Base-by-base conservation (phyloP, 768 basidiomycete genomes). In the Boletus eberwhitei region DNA sequence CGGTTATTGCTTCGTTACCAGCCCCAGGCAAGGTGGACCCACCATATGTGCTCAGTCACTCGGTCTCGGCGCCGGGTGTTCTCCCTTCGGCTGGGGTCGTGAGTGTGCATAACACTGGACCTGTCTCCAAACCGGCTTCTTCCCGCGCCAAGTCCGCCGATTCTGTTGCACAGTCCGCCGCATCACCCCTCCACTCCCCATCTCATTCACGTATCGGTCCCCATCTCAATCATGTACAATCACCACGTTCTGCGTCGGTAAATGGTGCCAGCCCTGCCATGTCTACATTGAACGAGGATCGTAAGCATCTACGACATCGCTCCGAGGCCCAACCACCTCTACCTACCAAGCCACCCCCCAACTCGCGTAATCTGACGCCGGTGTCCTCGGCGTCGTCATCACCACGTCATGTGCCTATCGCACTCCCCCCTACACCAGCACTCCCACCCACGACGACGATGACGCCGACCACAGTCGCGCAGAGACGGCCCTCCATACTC, bases 321-420 rank as follows among this genome's bases (percentile, higher is more conserved):
- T 31, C 54, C 14, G 65, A 68, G 7, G 38, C n/a, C 4, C 63
- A 60, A 9, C 63, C 51, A 7, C 50, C 56, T 2, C 50, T n/a
- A 5, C 47, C 56, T 2, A 67, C 61, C 37, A 72, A 71, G 29
- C 67, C 64, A 0, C 69, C 69, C 0, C 71, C 69, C 24, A 71
- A 73, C 26, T 76, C 81, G 16, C 79, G 79, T 29, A 76, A 72
- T 48, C 67, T 79, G 45, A 85, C 84, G 0, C 84, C 84, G 2
- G 74, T 70, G 0, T 86, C 85, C 0, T 86, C 85, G 0, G 75
- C 77, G 34, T 74, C 81, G 1, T 79, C 84, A 2, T 86, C 85
- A 13, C 85, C 85, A 0, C 76, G 75, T 13, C 79, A 78, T 55
- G 50, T 70, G 0, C 64, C 77, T 2, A 52, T 64, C 2, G 17